A percentile compares a stretch with the other conserved stretches of the same genome.
Evolutionary conservation across 164 flowering plant species (phyloP).

Genomic region (Sedum album): DNA sequence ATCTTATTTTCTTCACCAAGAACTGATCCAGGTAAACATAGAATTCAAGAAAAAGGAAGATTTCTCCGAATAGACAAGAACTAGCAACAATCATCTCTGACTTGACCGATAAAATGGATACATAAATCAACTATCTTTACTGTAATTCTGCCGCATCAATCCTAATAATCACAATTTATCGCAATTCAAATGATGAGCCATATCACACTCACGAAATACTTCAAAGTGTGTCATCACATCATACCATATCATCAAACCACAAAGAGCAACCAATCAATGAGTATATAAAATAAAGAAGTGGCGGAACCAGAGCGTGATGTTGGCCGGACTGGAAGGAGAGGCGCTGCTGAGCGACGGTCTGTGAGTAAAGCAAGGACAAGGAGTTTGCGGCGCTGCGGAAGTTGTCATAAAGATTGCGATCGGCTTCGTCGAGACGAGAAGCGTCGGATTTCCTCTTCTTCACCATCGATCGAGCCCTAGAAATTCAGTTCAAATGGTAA

Average conservation of each 20-base stretch:
- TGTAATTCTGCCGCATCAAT: too few species aligned
- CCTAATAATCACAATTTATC: too few species aligned
- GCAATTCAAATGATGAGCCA: too few species aligned
- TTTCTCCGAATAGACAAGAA: not conserved
- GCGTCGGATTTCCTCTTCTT: conserved; percentile 76
- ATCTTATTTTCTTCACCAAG: too few species aligned
- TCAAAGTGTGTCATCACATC: not conserved
- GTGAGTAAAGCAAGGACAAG: conserved; percentile 69
- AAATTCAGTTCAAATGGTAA: too few species aligned
- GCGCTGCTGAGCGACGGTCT: conserved; percentile 62
- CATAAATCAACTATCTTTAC: too few species aligned
- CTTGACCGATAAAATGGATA: too few species aligned
- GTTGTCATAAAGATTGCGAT: conserved; percentile 58
- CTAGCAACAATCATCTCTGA: too few species aligned
- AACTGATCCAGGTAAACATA: too few species aligned
- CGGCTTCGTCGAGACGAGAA: conserved; percentile 60
- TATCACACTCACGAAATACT: not conserved
- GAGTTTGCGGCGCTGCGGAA: conserved; percentile 72
- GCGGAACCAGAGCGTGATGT: conserved; percentile 48
- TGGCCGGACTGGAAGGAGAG: conserved; percentile 72
- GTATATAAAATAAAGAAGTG: not conserved
- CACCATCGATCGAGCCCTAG: conserved; percentile 26
- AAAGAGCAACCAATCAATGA: not conserved
- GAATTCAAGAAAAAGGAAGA: not conserved
- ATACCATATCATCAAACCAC: not conserved